Evolutionary conservation across 192 early-diverging fungal species (phyloP).

Genomic region (Linnemannia elongata): DNA sequence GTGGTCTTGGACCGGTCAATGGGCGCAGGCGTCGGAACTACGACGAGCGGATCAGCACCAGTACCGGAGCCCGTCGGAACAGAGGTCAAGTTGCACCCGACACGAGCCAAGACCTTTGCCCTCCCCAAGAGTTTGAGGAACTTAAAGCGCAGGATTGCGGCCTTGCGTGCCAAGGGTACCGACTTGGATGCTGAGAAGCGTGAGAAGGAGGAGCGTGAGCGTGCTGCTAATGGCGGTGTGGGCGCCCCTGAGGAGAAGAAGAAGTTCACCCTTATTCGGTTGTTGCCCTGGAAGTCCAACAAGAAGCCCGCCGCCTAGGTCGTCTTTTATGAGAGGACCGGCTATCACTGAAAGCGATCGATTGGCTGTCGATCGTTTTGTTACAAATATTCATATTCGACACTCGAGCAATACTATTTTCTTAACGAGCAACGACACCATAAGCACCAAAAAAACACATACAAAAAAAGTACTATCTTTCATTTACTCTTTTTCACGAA

Average conservation of each 20-base stretch:
- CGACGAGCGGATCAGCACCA: background rate
- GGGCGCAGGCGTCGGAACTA: constrained; percentile 11
- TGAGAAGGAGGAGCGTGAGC: constrained; percentile 48
- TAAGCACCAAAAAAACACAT: background rate
- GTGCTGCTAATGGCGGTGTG: constrained; percentile 12
- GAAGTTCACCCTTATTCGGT: constrained; percentile 50
- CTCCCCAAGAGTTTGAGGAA: constrained; percentile 49
- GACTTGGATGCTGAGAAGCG: constrained; percentile 51
- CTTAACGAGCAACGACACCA: background rate
- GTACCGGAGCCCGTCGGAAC: constrained; percentile 22
- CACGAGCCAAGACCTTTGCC: constrained; percentile 50
- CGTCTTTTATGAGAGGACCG: background rate
- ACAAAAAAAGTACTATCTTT: background rate
- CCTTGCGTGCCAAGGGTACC: constrained; percentile 50
- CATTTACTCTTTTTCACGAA: background rate
- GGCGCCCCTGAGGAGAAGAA: constrained; percentile 44
- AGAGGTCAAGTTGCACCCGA: constrained; percentile 53
- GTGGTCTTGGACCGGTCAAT: constrained; percentile 28
- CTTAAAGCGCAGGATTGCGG: constrained; percentile 52
- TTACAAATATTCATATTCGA: constrained; percentile 6
- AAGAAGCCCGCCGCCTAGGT: constrained; percentile 19
- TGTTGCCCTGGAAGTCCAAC: constrained; percentile 47
- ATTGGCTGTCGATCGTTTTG: constrained; percentile 2
- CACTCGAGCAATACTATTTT: background rate
- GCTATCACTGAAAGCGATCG: background rate